phyloP scores from a whole-genome alignment of 1,284 basidiomycete genomes.

The Dichomitus squalens region DNA sequence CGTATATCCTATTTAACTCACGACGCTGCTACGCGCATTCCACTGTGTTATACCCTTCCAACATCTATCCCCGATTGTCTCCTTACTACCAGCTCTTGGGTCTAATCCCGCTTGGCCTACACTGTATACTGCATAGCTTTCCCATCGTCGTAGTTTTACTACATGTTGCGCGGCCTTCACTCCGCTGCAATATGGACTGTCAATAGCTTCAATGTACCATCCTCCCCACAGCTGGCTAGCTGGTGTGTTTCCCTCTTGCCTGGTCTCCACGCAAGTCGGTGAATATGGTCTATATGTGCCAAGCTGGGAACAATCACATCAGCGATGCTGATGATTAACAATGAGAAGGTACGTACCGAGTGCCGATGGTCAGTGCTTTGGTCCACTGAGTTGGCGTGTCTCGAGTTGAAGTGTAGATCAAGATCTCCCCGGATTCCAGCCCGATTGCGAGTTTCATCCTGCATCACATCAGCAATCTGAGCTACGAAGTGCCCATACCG shows the following conservation, averaged over 20 bases:
- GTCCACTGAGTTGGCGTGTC: conserved; percentile 49
- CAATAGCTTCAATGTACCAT: conserved; percentile 77
- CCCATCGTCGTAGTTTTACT: conserved; percentile 39
- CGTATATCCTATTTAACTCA: conserved; percentile 45
- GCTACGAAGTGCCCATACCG: background rate
- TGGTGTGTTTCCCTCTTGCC: conserved; percentile 26
- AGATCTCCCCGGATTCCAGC: conserved; percentile 69
- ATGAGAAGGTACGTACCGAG: conserved; percentile 43
- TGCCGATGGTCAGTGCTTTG: conserved; percentile 44
- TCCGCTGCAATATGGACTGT: conserved; percentile 47
- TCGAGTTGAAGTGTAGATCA: conserved; percentile 50
- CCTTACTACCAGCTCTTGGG: conserved; percentile 58
- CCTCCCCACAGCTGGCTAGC: conserved; percentile 70
- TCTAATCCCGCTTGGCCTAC: conserved; percentile 46
- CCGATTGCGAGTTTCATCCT: conserved; percentile 72
- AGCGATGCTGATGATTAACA: background rate
- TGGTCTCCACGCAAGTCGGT: conserved; percentile 68
- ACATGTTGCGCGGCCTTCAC: conserved; percentile 43
- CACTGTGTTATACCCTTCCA: conserved; percentile 65
- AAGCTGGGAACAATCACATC: conserved; percentile 39
- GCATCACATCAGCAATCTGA: background rate
- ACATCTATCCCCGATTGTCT: conserved; percentile 63
- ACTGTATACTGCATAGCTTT: conserved; percentile 72
- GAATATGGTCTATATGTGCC: conserved; percentile 70
- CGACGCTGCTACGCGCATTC: conserved; percentile 37